Evolutionary conservation across 2,329 filamentous ascomycete genomes (phyloP).

Genomic region (Stemphylium beticola): DNA sequence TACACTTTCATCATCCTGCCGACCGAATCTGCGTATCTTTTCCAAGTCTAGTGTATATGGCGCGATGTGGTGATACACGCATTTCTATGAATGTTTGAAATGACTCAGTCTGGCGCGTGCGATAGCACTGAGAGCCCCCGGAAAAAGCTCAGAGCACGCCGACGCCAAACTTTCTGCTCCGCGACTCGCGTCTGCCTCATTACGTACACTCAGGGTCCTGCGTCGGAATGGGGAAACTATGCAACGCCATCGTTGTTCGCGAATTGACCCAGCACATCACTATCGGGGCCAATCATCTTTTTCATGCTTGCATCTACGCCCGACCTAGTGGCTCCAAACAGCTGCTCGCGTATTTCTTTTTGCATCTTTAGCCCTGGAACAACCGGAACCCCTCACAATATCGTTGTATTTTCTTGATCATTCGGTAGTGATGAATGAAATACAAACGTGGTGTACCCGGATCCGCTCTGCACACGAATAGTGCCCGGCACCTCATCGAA

Average conservation of each 20-base stretch:
- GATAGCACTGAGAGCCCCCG: conserved; percentile 11
- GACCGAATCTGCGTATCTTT: conserved; percentile 32
- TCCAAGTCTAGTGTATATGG: conserved; percentile 31
- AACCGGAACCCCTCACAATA: not conserved
- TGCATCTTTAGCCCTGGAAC: not conserved
- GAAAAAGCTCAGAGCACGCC: conserved; percentile 21
- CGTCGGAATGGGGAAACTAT: conserved; percentile 12
- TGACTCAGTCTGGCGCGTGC: conserved; percentile 25
- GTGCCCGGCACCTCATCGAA: too few species aligned
- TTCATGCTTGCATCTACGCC: not conserved
- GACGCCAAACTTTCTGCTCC: conserved; percentile 31
- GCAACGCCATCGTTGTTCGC: not conserved
- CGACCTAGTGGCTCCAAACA: too few species aligned
- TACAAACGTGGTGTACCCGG: too few species aligned
- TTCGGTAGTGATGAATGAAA: too few species aligned
- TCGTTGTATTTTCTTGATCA: too few species aligned
- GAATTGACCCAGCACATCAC: not conserved
- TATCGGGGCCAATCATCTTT: conserved; percentile 1
- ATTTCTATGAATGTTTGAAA: conserved; percentile 16
- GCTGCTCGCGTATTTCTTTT: not conserved
- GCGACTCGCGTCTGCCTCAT: conserved; percentile 18
- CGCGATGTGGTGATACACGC: conserved; percentile 22
- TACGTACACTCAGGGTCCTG: conserved; percentile 27
- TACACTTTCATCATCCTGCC: conserved; percentile 32
- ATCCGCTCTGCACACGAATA: too few species aligned